phyloP scores from a whole-genome alignment of 1,284 basidiomycete species.

The Amylostereum areolatum region DNA sequence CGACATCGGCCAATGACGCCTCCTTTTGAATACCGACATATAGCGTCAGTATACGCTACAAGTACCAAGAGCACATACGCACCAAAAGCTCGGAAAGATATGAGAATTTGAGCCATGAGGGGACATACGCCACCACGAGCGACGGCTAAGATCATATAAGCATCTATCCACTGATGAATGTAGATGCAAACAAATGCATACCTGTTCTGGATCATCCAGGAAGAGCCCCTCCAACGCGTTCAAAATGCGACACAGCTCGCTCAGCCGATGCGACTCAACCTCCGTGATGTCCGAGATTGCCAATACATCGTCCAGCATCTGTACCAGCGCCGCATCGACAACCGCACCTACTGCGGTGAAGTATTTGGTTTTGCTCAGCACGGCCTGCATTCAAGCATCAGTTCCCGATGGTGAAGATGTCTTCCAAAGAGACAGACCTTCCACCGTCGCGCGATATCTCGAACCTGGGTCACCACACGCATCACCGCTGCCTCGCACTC shows the following conservation, averaged over 20 bases:
- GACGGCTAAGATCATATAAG: slow-evolving; percentile 40
- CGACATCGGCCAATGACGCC: slow-evolving; percentile 90
- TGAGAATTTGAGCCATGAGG: slow-evolving; percentile 92
- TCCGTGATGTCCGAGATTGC: slow-evolving; percentile 88
- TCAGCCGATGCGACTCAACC: slow-evolving; percentile 79
- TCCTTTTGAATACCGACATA: slow-evolving; percentile 45
- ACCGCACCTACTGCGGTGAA: slow-evolving; percentile 69
- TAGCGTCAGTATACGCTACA: slow-evolving; percentile 6
- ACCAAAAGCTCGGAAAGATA: slow-evolving; percentile 89
- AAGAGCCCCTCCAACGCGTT: slow-evolving; percentile 80
- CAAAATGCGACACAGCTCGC: slow-evolving; percentile 76
- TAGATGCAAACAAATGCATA: slow-evolving; percentile 19
- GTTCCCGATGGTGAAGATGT: background rate
- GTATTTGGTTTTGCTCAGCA: slow-evolving; percentile 61
- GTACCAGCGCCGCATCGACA: slow-evolving; percentile 65
- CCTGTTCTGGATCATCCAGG: slow-evolving; percentile 55
- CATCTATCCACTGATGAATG: background rate
- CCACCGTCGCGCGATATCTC: slow-evolving; percentile 60
- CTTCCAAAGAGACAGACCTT: slow-evolving; percentile 47
- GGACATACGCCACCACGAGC: slow-evolving; percentile 70
- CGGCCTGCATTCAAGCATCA: slow-evolving; percentile 28
- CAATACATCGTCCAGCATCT: slow-evolving; percentile 73
- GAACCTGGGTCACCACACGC: slow-evolving; percentile 62
- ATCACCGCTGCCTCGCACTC: slow-evolving; percentile 72
- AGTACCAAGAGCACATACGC: slow-evolving; percentile 22